A percentile compares a stretch with the other conserved stretches of the same genome.
Conservation (phyloP, 345 rosid species). For the Gossypium stocksii region DNA sequence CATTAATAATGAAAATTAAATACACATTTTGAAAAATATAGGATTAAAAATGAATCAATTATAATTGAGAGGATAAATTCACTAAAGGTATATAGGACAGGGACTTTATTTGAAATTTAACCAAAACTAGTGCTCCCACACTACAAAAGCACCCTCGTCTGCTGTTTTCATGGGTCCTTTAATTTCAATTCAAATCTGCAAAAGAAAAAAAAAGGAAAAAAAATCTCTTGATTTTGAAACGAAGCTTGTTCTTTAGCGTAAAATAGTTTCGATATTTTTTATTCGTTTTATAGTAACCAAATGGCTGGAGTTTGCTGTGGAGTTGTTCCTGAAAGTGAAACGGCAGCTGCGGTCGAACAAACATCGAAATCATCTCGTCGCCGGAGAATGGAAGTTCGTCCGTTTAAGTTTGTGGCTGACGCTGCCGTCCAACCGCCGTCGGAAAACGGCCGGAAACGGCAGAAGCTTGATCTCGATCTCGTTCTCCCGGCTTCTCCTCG, state of each 20-base stretch:
- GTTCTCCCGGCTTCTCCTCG: neutral
- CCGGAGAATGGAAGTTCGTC: constrained; percentile 54
- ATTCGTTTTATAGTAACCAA: neutral
- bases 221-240: neutral
- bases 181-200: neutral
- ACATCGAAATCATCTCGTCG: constrained; percentile 46
- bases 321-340: constrained; percentile 63
- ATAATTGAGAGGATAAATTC: no score
- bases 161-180: constrained; percentile 26
- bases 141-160: constrained; percentile 1
- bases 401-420: constrained; percentile 48
- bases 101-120: no score
- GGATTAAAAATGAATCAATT: no score
- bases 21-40: no score
- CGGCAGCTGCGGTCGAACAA: constrained; percentile 44
- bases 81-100: no score
- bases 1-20: no score
- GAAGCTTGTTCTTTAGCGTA: neutral
- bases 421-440: constrained; percentile 34
- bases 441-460: constrained; percentile 49
- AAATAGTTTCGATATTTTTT: neutral
- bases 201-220: neutral
- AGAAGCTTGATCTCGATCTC: constrained; percentile 31
- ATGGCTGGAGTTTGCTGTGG: constrained; percentile 89
- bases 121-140: constrained; percentile 14